Conservation (phyloP, 805 yeast species). For the Kluyveromyces starmeri region DNA sequence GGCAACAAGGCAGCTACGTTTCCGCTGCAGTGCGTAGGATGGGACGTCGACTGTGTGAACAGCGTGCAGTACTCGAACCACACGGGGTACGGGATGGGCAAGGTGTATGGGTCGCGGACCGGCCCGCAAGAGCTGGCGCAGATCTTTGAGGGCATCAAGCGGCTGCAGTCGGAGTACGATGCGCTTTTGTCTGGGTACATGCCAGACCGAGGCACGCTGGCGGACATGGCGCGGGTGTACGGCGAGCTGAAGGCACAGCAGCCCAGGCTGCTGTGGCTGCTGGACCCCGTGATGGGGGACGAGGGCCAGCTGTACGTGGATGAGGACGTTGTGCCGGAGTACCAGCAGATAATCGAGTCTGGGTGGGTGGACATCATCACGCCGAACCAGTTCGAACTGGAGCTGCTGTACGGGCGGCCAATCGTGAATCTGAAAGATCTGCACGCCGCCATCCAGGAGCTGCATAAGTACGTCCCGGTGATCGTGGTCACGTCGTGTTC, state of each 20-base stretch:
- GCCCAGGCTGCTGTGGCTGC: conserved; percentile 40
- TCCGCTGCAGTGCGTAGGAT: conserved; percentile 54
- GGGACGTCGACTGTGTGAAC: conserved; percentile 62
- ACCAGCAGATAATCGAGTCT: conserved; percentile 36
- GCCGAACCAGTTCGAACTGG: conserved; percentile 88
- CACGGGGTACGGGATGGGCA: conserved; percentile 45
- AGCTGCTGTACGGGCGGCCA: conserved; percentile 48
- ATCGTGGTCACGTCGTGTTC: conserved; percentile 22
- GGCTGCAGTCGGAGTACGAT: conserved; percentile 32
- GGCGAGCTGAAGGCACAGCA: conserved; percentile 29
- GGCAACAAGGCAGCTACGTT: conserved; percentile 61
- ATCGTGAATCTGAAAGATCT: conserved; percentile 36
- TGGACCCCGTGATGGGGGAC: conserved; percentile 81
- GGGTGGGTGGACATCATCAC: conserved; percentile 64
- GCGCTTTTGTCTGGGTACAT: conserved; percentile 62
- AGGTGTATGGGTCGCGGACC: conserved; percentile 37
- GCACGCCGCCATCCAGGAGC: conserved; percentile 34
- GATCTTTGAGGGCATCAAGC: conserved; percentile 34
- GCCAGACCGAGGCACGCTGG: conserved; percentile 46
- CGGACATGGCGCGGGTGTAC: conserved; percentile 35
- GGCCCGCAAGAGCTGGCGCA: conserved; percentile 33
- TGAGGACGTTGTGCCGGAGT: conserved; percentile 49
- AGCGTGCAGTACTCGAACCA: conserved; percentile 63
- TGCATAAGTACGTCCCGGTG: conserved; percentile 35
- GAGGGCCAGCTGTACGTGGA: conserved; percentile 63